A percentile compares a stretch with the other conserved stretches of the same genome.
phyloP scores from a whole-genome alignment of 176 grass and related monocot genomes.

The Hyparrhenia diplandra region DNA sequence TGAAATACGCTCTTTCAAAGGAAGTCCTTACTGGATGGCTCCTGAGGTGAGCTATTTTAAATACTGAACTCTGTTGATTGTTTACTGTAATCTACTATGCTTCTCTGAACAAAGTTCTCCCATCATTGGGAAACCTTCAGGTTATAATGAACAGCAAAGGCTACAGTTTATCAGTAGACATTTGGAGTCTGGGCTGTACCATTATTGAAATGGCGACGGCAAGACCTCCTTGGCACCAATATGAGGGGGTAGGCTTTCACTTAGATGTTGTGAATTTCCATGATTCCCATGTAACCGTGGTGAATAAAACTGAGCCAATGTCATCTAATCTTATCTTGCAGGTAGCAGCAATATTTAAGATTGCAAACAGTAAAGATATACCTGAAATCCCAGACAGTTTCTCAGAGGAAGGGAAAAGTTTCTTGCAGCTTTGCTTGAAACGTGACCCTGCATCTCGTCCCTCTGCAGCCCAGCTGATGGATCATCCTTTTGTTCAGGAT shows the following conservation, averaged over 20 bases:
- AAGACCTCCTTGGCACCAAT: slow-evolving; percentile 91
- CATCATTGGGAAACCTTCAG: slow-evolving; percentile 30
- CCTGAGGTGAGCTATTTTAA: slow-evolving; percentile 64
- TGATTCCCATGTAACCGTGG: background rate
- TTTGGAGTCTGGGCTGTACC: slow-evolving; percentile 97
- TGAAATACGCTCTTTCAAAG: slow-evolving; percentile 92
- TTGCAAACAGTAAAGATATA: slow-evolving; percentile 94
- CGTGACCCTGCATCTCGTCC: slow-evolving; percentile 67
- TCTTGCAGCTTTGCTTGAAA: slow-evolving; percentile 73
- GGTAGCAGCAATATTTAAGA: slow-evolving; percentile 99
- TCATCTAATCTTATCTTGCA: slow-evolving; percentile 36
- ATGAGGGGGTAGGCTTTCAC: slow-evolving; percentile 71
- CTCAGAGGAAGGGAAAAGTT: slow-evolving; percentile 69
- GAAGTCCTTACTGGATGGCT: slow-evolving; percentile 99
- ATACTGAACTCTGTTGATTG: background rate
- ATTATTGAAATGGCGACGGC: slow-evolving; percentile 98
- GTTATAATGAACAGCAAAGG: slow-evolving; percentile 91
- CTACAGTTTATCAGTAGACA: slow-evolving; percentile 85
- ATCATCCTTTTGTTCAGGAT: slow-evolving; percentile 91
- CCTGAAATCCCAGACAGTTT: slow-evolving; percentile 80
- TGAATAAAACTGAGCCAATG: background rate
- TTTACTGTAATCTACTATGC: background rate
- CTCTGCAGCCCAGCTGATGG: slow-evolving; percentile 66
- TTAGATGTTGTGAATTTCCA: slow-evolving; percentile 32
- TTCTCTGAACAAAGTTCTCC: background rate